Evolutionary conservation across 148 eudicot genomes (phyloP), one percentile per base, ranked within the genome.

Genomic region (Vaccinium macrocarpon): DNA sequence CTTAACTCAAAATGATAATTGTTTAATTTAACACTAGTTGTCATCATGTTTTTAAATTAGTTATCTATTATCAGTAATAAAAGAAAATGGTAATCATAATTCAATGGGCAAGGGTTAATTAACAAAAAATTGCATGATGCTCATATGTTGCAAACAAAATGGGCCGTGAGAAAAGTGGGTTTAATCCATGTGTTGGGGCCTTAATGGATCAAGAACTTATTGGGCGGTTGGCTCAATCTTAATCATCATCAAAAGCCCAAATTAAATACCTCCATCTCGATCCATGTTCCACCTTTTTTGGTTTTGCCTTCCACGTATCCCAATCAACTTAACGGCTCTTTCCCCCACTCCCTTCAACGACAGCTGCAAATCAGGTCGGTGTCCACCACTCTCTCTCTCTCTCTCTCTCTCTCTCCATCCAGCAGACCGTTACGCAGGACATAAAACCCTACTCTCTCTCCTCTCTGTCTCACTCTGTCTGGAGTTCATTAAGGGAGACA

Each of bases 311-410:
- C 59, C 76, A 78, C 76, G 77, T 19, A 82, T 84, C 76, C 81
- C 78, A 51, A 48, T 29, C 50, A 29, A 29, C 64, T 10, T 64
- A 85, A 85, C 87, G 87, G 87, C 87, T 85, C 84, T 82, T 81
- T 85, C n/a, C 53, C 27, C 70, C 38, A 57, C 27, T 50, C 62
- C 42, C 29, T 21, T 51, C 74, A 0, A n/a, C 9, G 1, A 80
- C 50, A 74, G 51, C 16, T 42, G 53, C 46, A 42, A 15, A 57
- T 2, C 57, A n/a, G 42, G 75, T 81, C 83, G 83, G 77, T 27
- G 76, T 62, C 6, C 46, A 42, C 46, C 46, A 42, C 0, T 42
- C 25, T 10, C 16, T 56, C 77, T 53, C 0, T 42, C 25, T 10
- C 16, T 56, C 77, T 53, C 62, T 61, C 81, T 32, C 46, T 18